Percentiles rank a stretch among this genome's conserved stretches.
Evolutionary conservation across 768 basidiomycete genomes (phyloP).

Genomic region (Lactifluus hygrophoroides): DNA sequence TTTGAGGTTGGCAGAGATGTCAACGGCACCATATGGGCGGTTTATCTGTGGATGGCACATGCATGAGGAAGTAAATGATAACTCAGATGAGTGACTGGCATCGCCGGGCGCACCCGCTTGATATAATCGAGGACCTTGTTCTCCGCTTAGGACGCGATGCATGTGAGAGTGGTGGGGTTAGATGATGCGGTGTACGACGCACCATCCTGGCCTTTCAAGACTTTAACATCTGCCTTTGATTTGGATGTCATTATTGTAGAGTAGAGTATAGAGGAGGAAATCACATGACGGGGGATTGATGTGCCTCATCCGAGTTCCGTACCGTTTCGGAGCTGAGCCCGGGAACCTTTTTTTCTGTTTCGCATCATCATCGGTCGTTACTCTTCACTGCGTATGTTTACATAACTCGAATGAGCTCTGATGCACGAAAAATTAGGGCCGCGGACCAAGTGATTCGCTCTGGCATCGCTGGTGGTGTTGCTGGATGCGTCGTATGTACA

Average conservation of each 20-base stretch:
- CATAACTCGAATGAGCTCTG: conserved; percentile 47
- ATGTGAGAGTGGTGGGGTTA: neutral
- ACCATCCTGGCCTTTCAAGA: conserved; percentile 21
- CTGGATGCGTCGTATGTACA: conserved; percentile 79
- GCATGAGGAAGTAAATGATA: neutral
- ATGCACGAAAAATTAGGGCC: conserved; percentile 31
- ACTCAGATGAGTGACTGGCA: neutral
- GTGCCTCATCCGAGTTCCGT: neutral
- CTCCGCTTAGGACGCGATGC: conserved; percentile 6
- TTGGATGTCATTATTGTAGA: conserved; percentile 10
- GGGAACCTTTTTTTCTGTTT: neutral
- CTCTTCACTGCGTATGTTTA: conserved; percentile 11
- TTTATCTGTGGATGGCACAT: conserved; percentile 54
- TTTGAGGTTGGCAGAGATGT: conserved; percentile 86
- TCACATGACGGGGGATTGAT: neutral
- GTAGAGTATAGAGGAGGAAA: conserved; percentile 17
- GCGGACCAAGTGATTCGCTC: conserved; percentile 52
- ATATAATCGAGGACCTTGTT: conserved; percentile 19
- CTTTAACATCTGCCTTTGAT: conserved; percentile 16
- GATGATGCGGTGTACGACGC: neutral
- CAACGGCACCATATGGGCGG: conserved; percentile 88
- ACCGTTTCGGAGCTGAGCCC: too few relatives aligned
- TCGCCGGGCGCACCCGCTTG: conserved; percentile 16
- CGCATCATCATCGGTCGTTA: neutral
- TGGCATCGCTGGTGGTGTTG: conserved; percentile 86